A percentile compares a stretch with the other conserved stretches of the same genome.
Evolutionary conservation across 257 asterid species (phyloP).

Genomic region (Scutellaria barbata): DNA sequence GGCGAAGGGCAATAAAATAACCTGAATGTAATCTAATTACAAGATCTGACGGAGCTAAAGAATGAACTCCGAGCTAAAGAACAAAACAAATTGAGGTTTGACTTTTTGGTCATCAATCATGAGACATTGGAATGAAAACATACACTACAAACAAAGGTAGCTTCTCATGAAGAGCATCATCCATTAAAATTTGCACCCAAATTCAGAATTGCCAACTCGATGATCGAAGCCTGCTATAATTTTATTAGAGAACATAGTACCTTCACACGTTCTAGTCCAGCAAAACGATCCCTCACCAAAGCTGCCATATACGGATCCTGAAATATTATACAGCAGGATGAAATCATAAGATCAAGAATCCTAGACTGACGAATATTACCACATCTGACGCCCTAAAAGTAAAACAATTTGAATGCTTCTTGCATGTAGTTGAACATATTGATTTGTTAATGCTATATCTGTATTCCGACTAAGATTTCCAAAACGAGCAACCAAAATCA

Average conservation of each 20-base stretch:
- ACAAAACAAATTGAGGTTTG: too few species aligned
- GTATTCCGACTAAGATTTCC: background rate
- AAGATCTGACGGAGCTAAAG: constrained; percentile 7
- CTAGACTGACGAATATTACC: background rate
- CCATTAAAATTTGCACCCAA: too few species aligned
- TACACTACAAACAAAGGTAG: too few species aligned
- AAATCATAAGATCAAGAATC: constrained; percentile 21
- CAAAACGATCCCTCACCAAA: constrained; percentile 80
- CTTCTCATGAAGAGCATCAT: background rate
- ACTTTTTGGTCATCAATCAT: too few species aligned
- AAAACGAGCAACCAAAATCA: constrained; percentile 7
- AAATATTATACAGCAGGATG: constrained; percentile 25
- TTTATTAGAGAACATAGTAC: constrained; percentile 38
- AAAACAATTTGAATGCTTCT: constrained; percentile 10
- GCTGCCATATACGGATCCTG: constrained; percentile 96
- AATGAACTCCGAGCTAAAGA: background rate
- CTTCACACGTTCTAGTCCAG: constrained; percentile 59
- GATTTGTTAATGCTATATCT: background rate
- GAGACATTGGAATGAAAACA: too few species aligned
- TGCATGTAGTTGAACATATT: background rate
- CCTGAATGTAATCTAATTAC: background rate
- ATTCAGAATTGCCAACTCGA: background rate
- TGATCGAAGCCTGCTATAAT: background rate
- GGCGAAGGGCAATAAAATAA: background rate
- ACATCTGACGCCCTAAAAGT: constrained; percentile 6